Percentiles rank a stretch among this genome's conserved stretches.
Conservation (phyloP, 257 asterid genomes). For the Penstemon newberryi region DNA sequence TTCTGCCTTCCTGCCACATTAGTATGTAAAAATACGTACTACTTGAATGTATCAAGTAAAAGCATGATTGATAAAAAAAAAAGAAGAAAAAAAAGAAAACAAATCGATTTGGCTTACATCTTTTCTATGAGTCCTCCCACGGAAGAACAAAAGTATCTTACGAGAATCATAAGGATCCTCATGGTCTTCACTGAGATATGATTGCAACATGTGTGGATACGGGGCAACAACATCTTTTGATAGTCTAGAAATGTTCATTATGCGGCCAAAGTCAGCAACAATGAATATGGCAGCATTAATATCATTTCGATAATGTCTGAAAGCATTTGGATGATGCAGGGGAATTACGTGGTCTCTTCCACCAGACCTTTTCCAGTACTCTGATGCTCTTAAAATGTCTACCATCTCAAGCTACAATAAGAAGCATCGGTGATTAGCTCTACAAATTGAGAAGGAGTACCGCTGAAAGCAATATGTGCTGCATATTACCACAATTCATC, state of each 20-base stretch:
- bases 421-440: conserved; percentile 30
- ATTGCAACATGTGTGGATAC: conserved; percentile 72
- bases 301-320: conserved; percentile 66
- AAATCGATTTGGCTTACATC: conserved; percentile 52
- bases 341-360: conserved; percentile 92
- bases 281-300: conserved; percentile 71
- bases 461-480: neutral
- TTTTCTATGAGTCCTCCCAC: conserved; percentile 84
- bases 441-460: neutral
- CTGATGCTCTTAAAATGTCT: conserved; percentile 58
- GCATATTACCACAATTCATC: neutral
- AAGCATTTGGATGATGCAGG: conserved; percentile 94
- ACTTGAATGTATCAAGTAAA: neutral
- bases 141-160: conserved; percentile 73
- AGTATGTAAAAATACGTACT: conserved; percentile 23
- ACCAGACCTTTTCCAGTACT: conserved; percentile 68
- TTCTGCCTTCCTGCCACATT: conserved; percentile 74
- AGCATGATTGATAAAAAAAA: neutral
- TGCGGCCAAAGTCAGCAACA: conserved; percentile 93
- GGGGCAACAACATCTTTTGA: conserved; percentile 94
- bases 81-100: neutral
- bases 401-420: conserved; percentile 62
- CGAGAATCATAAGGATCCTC: conserved; percentile 70
- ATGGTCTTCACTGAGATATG: conserved; percentile 50
- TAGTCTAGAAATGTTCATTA: conserved; percentile 56